Evolutionary conservation across 2,329 filamentous ascomycete species (phyloP), one percentile per base, ranked within the genome.

Genomic region (Diaporthe vexans): DNA sequence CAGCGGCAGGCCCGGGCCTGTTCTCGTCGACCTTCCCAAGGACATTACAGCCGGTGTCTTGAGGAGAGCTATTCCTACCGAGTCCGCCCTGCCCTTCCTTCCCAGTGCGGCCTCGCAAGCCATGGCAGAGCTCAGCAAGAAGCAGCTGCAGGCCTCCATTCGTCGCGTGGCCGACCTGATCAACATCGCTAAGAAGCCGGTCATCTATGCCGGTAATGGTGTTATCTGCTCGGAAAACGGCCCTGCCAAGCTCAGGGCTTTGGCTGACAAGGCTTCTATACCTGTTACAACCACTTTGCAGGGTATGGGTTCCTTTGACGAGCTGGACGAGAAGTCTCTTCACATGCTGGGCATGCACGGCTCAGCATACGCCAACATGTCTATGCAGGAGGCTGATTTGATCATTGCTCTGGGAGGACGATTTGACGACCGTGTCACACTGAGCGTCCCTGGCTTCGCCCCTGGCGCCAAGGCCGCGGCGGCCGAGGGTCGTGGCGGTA

Each of bases 271-370:
- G 89, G 91, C 92, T 46, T 93, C 92, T 75, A 97, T 98, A 77
- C 97, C 97, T 67, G 97, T 99, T 56, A 98, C 96, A 21, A 98
- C 97, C 35, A 98, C 97, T 71, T 92, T 99, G 9, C 95, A 98
- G 81, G 97, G 95, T 79, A 91, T 99, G 11, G 97, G 97, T 79
- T 94, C 91, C 29, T 98, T 93, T 78, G 95, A 98, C 80, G 97
- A 98, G 86, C 90, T 97, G 17, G 95, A 98, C 81, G 91, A 95
- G 78, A 98, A 98, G 90, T 94, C 95, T 58, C 89, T 98, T 69
- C 95, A 98, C 86, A 99, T 99, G 97, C 91, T 98, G 40, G 97
- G 97, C 77, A 98, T 98, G 97, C 96, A 98, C 87, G 97, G 97
- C 75, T 94, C 95, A 11, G 95, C 95, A 10, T 99, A 97, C 81